Conservation (phyloP, 2,329 filamentous ascomycete genomes). For the Elsinoe perseae region DNA sequence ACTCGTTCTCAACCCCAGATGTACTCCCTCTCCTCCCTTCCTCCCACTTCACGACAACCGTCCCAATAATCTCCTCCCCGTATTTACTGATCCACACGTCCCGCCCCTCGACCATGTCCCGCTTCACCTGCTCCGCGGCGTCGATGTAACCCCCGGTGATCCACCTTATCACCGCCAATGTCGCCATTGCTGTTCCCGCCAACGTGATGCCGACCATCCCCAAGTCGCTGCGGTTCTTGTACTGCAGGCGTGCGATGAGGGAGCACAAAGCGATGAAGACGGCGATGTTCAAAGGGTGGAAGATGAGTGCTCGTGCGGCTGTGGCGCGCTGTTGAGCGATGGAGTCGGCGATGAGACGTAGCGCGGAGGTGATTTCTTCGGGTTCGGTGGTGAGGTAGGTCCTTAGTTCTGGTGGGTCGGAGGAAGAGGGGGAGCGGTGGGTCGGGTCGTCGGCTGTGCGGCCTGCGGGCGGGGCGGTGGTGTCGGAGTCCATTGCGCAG, state of each 20-base stretch:
- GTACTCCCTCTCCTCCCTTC: conserved; percentile 23
- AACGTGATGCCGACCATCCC: conserved; percentile 51
- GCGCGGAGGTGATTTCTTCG: conserved; percentile 57
- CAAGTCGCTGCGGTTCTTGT: conserved; percentile 40
- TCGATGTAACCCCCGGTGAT: conserved; percentile 54
- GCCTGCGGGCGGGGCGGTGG: conserved; percentile 21
- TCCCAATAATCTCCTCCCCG: conserved; percentile 62
- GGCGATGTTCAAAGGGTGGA: conserved; percentile 47
- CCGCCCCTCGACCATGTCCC: conserved; percentile 52
- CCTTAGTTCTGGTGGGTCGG: conserved; percentile 56
- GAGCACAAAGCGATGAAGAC: conserved; percentile 33
- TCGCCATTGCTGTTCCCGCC: conserved; percentile 55
- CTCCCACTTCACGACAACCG: conserved; percentile 61
- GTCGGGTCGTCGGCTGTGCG: conserved; percentile 25
- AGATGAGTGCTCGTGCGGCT: conserved; percentile 55
- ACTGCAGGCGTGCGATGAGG: conserved; percentile 34
- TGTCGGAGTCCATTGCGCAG: conserved; percentile 26
- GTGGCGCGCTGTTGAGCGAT: conserved; percentile 73
- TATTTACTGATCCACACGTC: conserved; percentile 55
- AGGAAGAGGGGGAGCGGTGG: conserved; percentile 20
- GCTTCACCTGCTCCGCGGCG: conserved; percentile 53
- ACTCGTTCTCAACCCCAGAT: background rate
- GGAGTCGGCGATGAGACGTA: conserved; percentile 70
- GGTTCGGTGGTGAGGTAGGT: conserved; percentile 47
- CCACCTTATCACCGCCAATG: conserved; percentile 55